Evolutionary conservation across 2,329 filamentous ascomycete genomes (phyloP).

Genomic region (Epichloe gansuensis): DNA sequence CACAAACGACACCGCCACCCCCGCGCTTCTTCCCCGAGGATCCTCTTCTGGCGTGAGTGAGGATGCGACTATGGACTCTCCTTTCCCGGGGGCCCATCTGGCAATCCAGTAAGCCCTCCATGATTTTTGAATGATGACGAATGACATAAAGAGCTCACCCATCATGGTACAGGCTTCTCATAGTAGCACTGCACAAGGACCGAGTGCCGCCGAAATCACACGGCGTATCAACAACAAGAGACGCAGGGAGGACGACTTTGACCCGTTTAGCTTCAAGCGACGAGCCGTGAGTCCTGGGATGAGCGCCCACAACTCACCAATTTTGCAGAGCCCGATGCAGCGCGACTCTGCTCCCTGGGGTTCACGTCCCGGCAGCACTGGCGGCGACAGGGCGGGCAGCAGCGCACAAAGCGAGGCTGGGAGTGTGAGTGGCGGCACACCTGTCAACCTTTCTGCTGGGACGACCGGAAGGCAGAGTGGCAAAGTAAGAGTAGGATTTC

Average conservation of each 20-base stretch:
- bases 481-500: constrained; percentile 60
- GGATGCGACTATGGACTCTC: constrained; percentile 63
- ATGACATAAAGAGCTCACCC: not conserved
- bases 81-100: constrained; percentile 30
- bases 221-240: constrained; percentile 71
- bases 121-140: not conserved
- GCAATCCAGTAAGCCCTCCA: constrained; percentile 14
- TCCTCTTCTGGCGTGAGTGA: constrained; percentile 53
- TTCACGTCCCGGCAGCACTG: constrained; percentile 53
- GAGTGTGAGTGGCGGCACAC: constrained; percentile 22
- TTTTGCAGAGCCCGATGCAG: constrained; percentile 74
- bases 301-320: constrained; percentile 80
- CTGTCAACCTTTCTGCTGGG: constrained; percentile 21
- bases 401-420: constrained; percentile 40
- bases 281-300: constrained; percentile 85
- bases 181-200: constrained; percentile 30
- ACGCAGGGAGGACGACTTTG: constrained; percentile 83
- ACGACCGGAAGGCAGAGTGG: constrained; percentile 34
- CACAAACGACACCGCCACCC: constrained; percentile 53
- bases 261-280: constrained; percentile 78
- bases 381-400: constrained; percentile 38
- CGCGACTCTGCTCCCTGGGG: constrained; percentile 61
- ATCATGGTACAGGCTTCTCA: constrained; percentile 9
- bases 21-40: constrained; percentile 46
- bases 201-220: constrained; percentile 61